These are phyloP conservation scores for Serendipita sp. DNA, from an alignment of 1,284 basidiomycete genomes.

Conservation along the genomic window DNA sequence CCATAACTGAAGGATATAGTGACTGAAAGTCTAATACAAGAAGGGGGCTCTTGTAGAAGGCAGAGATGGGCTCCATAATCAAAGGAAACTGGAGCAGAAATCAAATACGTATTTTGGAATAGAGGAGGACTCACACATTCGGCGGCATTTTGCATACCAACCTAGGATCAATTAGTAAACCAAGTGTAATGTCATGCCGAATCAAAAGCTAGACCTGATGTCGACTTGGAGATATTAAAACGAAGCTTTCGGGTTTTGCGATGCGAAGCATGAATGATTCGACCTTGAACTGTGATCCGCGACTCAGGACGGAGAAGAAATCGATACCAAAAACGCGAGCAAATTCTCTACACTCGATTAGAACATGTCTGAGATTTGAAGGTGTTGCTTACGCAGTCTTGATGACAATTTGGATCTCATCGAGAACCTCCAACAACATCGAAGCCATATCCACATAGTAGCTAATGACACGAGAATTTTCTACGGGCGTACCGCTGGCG, in stretches of 20 bases:
- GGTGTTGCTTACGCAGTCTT: constrained; percentile 63
- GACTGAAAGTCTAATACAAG: constrained; percentile 92
- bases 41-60: constrained; percentile 85
- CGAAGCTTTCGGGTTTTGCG: constrained; percentile 90
- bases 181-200: constrained; percentile 47
- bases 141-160: constrained; percentile 91
- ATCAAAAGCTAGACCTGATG: constrained; percentile 43
- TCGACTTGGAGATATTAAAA: constrained; percentile 76
- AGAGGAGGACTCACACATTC: constrained; percentile 39
- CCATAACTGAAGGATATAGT: constrained; percentile 94
- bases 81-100: constrained; percentile 46
- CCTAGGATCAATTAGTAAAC: constrained; percentile 32
- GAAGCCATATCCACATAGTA: constrained; percentile 52
- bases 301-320: constrained; percentile 86
- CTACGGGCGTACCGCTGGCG: constrained; percentile 39
- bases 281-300: constrained; percentile 96
- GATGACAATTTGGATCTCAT: constrained; percentile 66
- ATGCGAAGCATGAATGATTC: constrained; percentile 97
- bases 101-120: constrained; percentile 12
- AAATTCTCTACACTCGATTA: constrained; percentile 55
- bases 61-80: constrained; percentile 87
- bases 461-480: constrained; percentile 39
- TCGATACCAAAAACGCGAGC: constrained; percentile 94
- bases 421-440: constrained; percentile 64
- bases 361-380: not conserved